A percentile compares a stretch with the other conserved stretches of the same genome.
Conservation (phyloP, 2,329 filamentous ascomycete genomes). For the Venturia carpophila region DNA sequence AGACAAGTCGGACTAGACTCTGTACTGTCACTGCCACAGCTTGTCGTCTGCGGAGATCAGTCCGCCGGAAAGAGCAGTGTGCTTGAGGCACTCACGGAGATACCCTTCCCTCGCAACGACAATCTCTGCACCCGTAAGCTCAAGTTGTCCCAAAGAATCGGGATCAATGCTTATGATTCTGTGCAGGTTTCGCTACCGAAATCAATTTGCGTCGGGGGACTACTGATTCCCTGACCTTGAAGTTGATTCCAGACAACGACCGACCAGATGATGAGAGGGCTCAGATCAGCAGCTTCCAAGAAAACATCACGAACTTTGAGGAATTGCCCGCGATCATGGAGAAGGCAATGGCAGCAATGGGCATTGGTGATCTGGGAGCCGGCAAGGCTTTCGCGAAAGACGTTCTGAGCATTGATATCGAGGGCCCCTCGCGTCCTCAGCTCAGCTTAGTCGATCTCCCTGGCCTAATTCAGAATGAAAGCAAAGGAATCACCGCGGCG, state of each 20-base stretch:
- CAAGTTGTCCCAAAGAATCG: slow-evolving; percentile 24
- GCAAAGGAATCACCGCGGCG: slow-evolving; percentile 38
- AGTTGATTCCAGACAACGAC: slow-evolving; percentile 18
- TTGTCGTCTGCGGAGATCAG: slow-evolving; percentile 25
- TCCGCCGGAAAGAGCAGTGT: slow-evolving; percentile 23
- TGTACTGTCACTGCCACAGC: slow-evolving; percentile 16
- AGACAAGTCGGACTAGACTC: slow-evolving; percentile 42
- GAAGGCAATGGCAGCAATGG: slow-evolving; percentile 22
- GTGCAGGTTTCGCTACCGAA: slow-evolving; percentile 31
- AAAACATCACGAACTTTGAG: slow-evolving; percentile 21
- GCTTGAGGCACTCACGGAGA: slow-evolving; percentile 42
- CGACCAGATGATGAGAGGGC: not conserved
- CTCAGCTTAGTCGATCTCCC: slow-evolving; percentile 56
- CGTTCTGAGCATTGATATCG: slow-evolving; percentile 52
- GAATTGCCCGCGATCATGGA: slow-evolving; percentile 32
- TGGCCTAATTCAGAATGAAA: slow-evolving; percentile 46
- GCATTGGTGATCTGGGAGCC: slow-evolving; percentile 20
- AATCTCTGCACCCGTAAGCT: slow-evolving; percentile 43
- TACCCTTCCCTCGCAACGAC: slow-evolving; percentile 51
- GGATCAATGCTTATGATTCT: no score
- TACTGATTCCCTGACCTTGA: slow-evolving; percentile 35
- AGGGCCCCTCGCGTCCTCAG: slow-evolving; percentile 51
- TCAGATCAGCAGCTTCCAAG: slow-evolving; percentile 22
- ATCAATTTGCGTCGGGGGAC: slow-evolving; percentile 43
- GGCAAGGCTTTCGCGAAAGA: slow-evolving; percentile 32